Evolutionary conservation across 2,329 filamentous ascomycete genomes (phyloP).

Genomic region (Mycosphaerella arachidis): DNA sequence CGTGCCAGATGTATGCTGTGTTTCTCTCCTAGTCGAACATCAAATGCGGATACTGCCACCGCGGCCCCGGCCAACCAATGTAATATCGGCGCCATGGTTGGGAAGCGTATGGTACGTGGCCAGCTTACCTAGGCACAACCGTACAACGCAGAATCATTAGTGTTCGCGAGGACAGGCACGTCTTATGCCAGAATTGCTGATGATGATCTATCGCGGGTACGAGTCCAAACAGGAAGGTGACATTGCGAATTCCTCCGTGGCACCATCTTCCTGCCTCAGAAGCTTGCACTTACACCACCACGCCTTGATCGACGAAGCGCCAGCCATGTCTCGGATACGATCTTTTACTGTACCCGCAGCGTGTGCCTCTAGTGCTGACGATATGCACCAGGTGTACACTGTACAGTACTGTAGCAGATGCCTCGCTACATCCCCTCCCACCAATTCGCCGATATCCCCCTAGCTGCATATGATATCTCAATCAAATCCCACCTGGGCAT

Average conservation of each 20-base stretch:
- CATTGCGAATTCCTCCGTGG: background rate
- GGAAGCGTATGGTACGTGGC: background rate
- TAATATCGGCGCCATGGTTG: conserved; percentile 4
- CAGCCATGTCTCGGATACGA: background rate
- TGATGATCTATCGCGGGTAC: too few relatives aligned
- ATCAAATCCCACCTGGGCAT: too few relatives aligned
- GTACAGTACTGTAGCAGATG: too few relatives aligned
- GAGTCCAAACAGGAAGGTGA: background rate
- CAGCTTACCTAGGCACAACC: background rate
- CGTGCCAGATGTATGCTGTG: background rate
- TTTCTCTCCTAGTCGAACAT: conserved; percentile 6
- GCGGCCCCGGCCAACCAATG: background rate
- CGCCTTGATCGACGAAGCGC: background rate
- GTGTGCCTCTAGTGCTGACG: background rate
- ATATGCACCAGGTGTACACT: background rate
- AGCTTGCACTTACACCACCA: background rate
- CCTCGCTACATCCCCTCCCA: too few relatives aligned
- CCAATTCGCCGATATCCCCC: too few relatives aligned
- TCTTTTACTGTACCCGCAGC: background rate
- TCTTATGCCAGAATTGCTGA: too few relatives aligned
- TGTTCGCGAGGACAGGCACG: too few relatives aligned
- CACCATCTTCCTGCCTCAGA: background rate
- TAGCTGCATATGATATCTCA: too few relatives aligned
- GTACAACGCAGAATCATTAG: background rate
- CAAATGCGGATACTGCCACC: conserved; percentile 1